Evolutionary conservation across 306 rosid species (phyloP).

Genomic region (Albizia julibrissin): DNA sequence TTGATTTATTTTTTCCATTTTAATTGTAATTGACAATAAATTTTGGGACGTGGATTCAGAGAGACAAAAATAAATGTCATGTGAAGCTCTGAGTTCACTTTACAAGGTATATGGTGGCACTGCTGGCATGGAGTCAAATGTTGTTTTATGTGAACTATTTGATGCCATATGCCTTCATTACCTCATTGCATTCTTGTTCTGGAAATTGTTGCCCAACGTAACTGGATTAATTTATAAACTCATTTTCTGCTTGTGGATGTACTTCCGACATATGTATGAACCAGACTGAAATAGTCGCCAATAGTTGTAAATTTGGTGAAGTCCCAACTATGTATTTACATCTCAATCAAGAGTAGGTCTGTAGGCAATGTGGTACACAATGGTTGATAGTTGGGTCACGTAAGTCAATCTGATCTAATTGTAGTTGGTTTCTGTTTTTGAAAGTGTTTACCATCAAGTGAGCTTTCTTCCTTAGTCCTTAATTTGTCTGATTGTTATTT

Average conservation of each 20-base stretch:
- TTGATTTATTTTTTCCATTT: not conserved
- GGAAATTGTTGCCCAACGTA: not conserved
- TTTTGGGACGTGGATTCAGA: not conserved
- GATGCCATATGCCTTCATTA: not conserved
- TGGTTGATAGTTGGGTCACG: not conserved
- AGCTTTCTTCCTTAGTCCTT: not conserved
- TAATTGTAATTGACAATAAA: not conserved
- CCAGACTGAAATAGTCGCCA: not conserved
- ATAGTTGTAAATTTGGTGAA: not conserved
- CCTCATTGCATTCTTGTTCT: not conserved
- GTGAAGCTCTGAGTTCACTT: not conserved
- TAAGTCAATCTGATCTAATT: not conserved
- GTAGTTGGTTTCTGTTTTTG: not conserved
- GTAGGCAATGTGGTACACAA: not conserved
- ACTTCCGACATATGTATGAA: not conserved
- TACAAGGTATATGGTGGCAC: not conserved
- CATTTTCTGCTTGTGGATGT: not conserved
- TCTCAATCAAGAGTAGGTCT: not conserved
- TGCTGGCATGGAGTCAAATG: not conserved
- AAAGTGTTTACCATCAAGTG: not conserved
- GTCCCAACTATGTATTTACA: not conserved
- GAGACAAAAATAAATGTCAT: not conserved
- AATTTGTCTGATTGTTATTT: not conserved
- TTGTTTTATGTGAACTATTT: not conserved
- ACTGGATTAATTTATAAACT: slow-evolving; percentile 1